Percentiles rank a stretch among this genome's conserved stretches.
These are phyloP conservation scores for Aurifilum marmelostoma DNA, from an alignment of 2,329 filamentous ascomycete genomes.

Conservation along the genomic window DNA sequence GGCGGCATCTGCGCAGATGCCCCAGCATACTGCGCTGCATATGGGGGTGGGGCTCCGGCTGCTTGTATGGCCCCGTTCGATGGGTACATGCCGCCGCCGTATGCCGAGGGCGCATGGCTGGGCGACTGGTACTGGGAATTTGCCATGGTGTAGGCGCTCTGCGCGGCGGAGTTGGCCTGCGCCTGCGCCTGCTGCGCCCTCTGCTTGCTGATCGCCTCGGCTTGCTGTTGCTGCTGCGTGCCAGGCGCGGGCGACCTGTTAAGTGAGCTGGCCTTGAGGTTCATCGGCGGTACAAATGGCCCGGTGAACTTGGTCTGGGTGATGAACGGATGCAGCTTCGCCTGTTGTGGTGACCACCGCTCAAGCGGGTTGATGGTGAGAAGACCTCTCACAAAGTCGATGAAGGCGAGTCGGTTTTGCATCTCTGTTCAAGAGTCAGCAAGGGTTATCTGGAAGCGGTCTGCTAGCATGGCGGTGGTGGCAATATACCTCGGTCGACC, in stretches of 20 bases:
- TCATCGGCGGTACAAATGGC: slow-evolving; percentile 96
- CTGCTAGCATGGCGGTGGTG: neutral
- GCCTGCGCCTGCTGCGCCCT: slow-evolving; percentile 73
- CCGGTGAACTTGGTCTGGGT: slow-evolving; percentile 97
- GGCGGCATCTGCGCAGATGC: slow-evolving; percentile 65
- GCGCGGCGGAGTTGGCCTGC: slow-evolving; percentile 69
- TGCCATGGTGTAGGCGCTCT: slow-evolving; percentile 65
- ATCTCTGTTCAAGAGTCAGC: slow-evolving; percentile 69
- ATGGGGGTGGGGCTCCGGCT: slow-evolving; percentile 72
- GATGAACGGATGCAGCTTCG: slow-evolving; percentile 96
- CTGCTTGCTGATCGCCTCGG: slow-evolving; percentile 91
- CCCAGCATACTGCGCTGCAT: slow-evolving; percentile 62
- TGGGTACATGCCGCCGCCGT: slow-evolving; percentile 65
- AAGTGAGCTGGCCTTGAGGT: slow-evolving; percentile 82
- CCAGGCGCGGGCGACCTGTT: slow-evolving; percentile 89
- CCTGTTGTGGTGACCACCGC: slow-evolving; percentile 96
- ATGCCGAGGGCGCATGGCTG: slow-evolving; percentile 25
- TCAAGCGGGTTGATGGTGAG: slow-evolving; percentile 95
- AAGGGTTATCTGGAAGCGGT: neutral
- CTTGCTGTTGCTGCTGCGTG: slow-evolving; percentile 94
- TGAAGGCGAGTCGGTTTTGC: slow-evolving; percentile 96
- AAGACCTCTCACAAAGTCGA: slow-evolving; percentile 93
- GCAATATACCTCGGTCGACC: slow-evolving; percentile 81
- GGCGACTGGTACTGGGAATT: slow-evolving; percentile 54
- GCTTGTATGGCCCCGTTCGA: neutral